Evolutionary conservation across 495 filamentous ascomycete species (phyloP).

Genomic region (Penicillium goetzii): DNA sequence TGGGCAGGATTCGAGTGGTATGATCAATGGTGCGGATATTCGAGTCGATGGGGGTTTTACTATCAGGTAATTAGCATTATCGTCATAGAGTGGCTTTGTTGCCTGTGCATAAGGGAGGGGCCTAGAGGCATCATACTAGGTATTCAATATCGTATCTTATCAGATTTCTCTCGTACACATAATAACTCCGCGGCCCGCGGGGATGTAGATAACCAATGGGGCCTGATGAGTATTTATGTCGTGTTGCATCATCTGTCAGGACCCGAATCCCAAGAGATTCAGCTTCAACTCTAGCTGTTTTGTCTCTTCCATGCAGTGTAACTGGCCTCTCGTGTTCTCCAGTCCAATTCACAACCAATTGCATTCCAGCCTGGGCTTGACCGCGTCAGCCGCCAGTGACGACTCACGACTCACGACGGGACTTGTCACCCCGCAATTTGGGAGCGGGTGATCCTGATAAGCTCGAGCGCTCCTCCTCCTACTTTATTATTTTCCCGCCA

Average conservation of each 20-base stretch:
- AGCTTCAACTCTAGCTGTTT: neutral
- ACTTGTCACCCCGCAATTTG: neutral
- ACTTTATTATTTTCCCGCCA: neutral
- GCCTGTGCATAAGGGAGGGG: neutral
- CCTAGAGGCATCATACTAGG: neutral
- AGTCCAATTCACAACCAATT: neutral
- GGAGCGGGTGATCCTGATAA: constrained; percentile 20
- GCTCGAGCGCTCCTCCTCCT: constrained; percentile 8
- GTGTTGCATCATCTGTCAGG: neutral
- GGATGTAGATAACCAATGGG: neutral
- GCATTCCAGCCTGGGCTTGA: neutral
- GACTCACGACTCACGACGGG: neutral
- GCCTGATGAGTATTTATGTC: neutral
- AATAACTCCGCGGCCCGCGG: neutral
- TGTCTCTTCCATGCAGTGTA: neutral
- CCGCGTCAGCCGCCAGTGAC: constrained; percentile 1
- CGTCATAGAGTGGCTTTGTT: neutral
- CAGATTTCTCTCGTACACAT: neutral
- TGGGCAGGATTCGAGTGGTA: constrained; percentile 45
- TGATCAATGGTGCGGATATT: constrained; percentile 51
- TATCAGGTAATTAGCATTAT: constrained; percentile 27
- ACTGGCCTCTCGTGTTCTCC: neutral
- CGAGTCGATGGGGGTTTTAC: constrained; percentile 49
- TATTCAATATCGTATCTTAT: neutral
- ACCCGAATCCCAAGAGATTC: neutral